Evolutionary conservation across 306 rosid species (phyloP), one percentile per base, ranked within the genome.

Genomic region (Nissolia schottii): DNA sequence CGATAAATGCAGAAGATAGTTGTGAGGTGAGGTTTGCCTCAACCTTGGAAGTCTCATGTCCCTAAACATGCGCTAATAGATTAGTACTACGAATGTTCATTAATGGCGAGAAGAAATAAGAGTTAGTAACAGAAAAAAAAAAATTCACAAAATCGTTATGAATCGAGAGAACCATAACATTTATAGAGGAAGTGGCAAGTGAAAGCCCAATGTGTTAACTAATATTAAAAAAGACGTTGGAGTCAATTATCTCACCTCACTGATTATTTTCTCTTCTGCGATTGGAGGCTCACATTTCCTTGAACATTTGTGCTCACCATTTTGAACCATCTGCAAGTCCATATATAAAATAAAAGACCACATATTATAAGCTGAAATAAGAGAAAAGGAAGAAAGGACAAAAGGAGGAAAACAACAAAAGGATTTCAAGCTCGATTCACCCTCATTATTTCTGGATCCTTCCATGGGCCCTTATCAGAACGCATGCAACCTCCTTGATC

Each of bases 391-490:
- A 35, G 46, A 18, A 41, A n/a, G 6, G 6, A 22, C 45, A 73
- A 67, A 64, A 45, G 18, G 19, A 37, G 56, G 29, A 32, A 14
- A 2, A 41, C 11, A 57, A 50, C n/a, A n/a, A 59, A 38, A 8
- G 41, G 63, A 51, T 19, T 59, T 71, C 14, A 64, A 31, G 23
- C 15, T 24, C n/a, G n/a, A n/a, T n/a, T n/a, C 55, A 87, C 98
- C 86, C 62, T 85, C 32, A 89, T 14, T 40, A 93, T 82, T 34
- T 83, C 86, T 13, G 59, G 61, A 67, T 93, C 90, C 78, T 91
- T 93, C 98, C 98, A 93, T 27, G 98, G 97, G 56, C 96, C 98
- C 81, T 87, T 93, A 57, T 93, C 97, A 65, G 98, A 89, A 75
- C 80, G 88, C 97, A 91, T 81, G 82, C 98, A 93, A 15, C 97